Evolutionary conservation across 805 yeast genomes (phyloP).

Genomic region (Clavispora santaluciae): DNA sequence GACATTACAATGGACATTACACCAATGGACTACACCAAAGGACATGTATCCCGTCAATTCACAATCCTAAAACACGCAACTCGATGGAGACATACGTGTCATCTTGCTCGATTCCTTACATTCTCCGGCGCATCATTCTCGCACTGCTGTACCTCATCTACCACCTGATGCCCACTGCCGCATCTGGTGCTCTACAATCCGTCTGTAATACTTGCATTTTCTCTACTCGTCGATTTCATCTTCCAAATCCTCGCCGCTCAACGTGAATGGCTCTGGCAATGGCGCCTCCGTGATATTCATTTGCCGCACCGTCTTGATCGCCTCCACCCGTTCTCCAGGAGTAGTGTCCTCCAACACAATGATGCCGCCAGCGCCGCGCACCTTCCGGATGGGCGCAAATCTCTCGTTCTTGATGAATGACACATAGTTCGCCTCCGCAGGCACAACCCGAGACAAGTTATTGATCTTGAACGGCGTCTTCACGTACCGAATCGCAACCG

Average conservation of each 20-base stretch:
- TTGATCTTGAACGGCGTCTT: slow-evolving; percentile 64
- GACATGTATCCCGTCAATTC: no score
- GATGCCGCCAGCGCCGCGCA: slow-evolving; percentile 64
- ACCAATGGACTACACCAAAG: no score
- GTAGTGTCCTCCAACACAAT: slow-evolving; percentile 63
- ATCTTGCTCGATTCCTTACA: no score
- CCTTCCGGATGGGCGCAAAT: slow-evolving; percentile 78
- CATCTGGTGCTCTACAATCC: no score
- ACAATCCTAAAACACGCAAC: no score
- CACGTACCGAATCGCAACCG: slow-evolving; percentile 47
- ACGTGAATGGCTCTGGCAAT: slow-evolving; percentile 63
- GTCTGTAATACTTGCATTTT: neutral
- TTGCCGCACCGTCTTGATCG: slow-evolving; percentile 82
- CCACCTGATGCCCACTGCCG: no score
- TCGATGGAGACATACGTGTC: no score
- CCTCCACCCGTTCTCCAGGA: slow-evolving; percentile 56
- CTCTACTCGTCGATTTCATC: slow-evolving; percentile 16
- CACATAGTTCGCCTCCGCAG: slow-evolving; percentile 79
- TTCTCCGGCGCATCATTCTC: no score
- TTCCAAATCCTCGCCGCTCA: slow-evolving; percentile 52
- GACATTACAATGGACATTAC: no score
- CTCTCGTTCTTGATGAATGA: slow-evolving; percentile 71
- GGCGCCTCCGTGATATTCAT: slow-evolving; percentile 70
- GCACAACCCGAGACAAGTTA: slow-evolving; percentile 85
- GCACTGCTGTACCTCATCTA: no score